phyloP scores from a whole-genome alignment of 2,329 filamentous ascomycete genomes.

The Cladosporium sp. region DNA sequence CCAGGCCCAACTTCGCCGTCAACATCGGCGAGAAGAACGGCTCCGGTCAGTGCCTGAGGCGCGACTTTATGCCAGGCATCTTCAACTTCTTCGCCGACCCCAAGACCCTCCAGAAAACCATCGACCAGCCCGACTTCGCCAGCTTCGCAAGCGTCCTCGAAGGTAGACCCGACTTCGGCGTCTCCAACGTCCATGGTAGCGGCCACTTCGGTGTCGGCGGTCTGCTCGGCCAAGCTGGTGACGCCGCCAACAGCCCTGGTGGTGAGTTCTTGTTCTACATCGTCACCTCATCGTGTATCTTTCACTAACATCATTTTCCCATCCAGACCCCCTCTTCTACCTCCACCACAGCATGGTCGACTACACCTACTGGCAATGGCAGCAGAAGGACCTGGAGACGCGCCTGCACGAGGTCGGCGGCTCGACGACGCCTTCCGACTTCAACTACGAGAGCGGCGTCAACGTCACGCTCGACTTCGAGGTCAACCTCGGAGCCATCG shows the following conservation, averaged over 20 bases:
- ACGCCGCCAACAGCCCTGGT: constrained; percentile 19
- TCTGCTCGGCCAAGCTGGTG: constrained; percentile 14
- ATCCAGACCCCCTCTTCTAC: constrained; percentile 22
- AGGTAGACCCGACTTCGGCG: background rate
- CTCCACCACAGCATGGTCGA: constrained; percentile 25
- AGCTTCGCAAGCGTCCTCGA: constrained; percentile 16
- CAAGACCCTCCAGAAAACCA: constrained; percentile 13
- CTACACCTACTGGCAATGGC: constrained; percentile 21
- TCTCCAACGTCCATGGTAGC: constrained; percentile 16
- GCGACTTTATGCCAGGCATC: background rate
- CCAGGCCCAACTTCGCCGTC: constrained; percentile 8
- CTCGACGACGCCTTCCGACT: background rate
- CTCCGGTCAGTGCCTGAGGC: constrained; percentile 7
- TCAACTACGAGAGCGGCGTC: constrained; percentile 7
- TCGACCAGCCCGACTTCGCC: constrained; percentile 14
- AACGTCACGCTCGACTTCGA: constrained; percentile 12
- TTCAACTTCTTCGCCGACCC: background rate
- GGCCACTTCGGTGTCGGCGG: constrained; percentile 21
- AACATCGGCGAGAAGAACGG: constrained; percentile 8
- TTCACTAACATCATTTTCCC: background rate
- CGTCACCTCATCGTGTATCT: background rate
- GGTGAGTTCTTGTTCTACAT: constrained; percentile 2
- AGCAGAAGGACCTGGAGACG: constrained; percentile 14
- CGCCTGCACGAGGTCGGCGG: constrained; percentile 12
- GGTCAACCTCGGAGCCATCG: constrained; percentile 16